Percentiles rank a stretch among this genome's conserved stretches.
Evolutionary conservation across 768 basidiomycete species (phyloP).

Genomic region (Lactarius indigo): DNA sequence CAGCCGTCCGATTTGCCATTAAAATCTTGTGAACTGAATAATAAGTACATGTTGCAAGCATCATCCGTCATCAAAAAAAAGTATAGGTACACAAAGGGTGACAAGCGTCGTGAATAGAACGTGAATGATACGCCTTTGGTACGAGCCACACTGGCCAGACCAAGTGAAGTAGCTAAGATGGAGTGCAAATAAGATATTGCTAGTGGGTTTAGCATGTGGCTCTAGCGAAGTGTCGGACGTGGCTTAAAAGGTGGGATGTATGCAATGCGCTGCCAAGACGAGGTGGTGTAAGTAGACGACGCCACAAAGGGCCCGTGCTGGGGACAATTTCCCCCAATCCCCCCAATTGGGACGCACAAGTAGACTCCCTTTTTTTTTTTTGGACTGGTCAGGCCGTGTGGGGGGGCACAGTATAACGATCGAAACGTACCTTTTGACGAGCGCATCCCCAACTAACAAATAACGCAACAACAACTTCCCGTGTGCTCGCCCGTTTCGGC

Average conservation of each 20-base stretch:
- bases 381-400: background rate
- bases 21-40: constrained; percentile 8
- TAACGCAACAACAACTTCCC: constrained; percentile 37
- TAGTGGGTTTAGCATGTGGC: background rate
- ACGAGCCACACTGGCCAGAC: constrained; percentile 1
- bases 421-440: background rate
- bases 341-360: background rate
- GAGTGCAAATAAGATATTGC: constrained; percentile 2
- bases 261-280: background rate
- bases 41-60: constrained; percentile 13
- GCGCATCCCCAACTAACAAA: constrained; percentile 33
- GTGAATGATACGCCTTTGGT: constrained; percentile 4
- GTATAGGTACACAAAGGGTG: background rate
- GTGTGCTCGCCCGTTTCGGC: constrained; percentile 20
- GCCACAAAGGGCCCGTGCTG: background rate
- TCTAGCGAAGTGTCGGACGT: background rate
- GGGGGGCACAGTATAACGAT: background rate
- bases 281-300: background rate
- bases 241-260: background rate
- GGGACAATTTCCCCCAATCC: background rate
- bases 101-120: background rate
- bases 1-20: background rate
- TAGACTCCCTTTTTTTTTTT: background rate
- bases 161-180: background rate
- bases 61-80: background rate